Base-by-base conservation (phyloP, 257 asterid genomes). In the Plantago elongata region DNA sequence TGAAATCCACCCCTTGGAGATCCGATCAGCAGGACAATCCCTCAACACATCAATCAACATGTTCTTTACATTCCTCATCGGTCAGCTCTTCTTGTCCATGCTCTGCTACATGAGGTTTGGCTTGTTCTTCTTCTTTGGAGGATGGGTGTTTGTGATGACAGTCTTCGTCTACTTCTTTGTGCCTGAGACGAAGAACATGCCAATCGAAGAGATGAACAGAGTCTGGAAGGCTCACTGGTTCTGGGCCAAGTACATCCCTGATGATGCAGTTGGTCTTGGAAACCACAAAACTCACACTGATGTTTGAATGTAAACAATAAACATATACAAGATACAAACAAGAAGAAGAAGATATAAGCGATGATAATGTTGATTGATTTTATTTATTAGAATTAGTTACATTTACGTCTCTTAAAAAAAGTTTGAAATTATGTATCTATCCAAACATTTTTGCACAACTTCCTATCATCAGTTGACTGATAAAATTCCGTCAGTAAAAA, bases 1-100 rank as follows among this genome's bases (percentile, higher is more conserved):
- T 68, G 98, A 91, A 45, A 91, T 88, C 1, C 84, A 84, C 75
- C 95, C 98, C 1, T 67, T 92, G 0, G 90, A 83, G 60, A 78
- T 77, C 37, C 79, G 90, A 7, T 83, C 90, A 0, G 87, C 90
- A 0, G 84, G 79, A 1, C 90, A 78, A 72, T 70, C 79, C 60
- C 10, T 83, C 57, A 83, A 66, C 17, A 82, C 78, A 1, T 77
- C 83, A 0, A 77, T 83, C 29, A 80, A 83, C 79, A 80, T 83
- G 86, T 17, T 83, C 6, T 80, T 78, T 72, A 83, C 86, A 0
- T 83, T 80, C 42, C 13, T 40, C 0, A 74, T 92, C 10, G 98
- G 92, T 3, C 98, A 92, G 43, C 17, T 85, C 13, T 92, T 89
- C 77, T 29, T 92, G 71, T 55, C 55, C 1, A 83, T 92, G 96